Base-by-base conservation (phyloP, 306 rosid genomes). In the Canavalia gladiata region DNA sequence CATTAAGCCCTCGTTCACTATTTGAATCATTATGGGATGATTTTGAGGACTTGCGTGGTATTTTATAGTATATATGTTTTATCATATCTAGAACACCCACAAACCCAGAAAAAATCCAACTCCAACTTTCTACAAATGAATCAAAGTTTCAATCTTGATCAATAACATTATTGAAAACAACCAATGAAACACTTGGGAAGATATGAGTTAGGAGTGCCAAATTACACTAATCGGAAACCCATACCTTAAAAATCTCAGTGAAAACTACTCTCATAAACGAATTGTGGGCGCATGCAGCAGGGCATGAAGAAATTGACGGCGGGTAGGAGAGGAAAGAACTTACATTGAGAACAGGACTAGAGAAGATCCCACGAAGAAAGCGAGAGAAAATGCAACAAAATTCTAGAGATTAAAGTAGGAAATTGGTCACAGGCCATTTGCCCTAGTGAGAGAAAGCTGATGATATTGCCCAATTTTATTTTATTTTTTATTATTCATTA, bases 11-110 rank as follows among this genome's bases (percentile, higher is more conserved):
- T 65, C 84, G 86, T 25, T 84, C 91, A 13, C 70, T 65, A 60
- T 80, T 57, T 33, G 86, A 80, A 78, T 84, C 87, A 50, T 59
- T 74, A 0, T 60, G 87, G 5, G 88, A 82, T 50, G 90, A 86
- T 55, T 86, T 86, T 7, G 90, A 88, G 52, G 94, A 82, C 74
- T 86, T 88, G 67, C 91, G 88, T 47, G 94, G 91, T 50, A 86
- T 79, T 84, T 88, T 86, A 74, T 86, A 82, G 12, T 86, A 72
- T 59, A 88, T 86, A 55, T 88, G 88, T 85, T 88, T 90, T 65
- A 90, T 88, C 94, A 90, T 88, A 81, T 88, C 86, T 82, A 83
- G 84, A 84, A 49, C 41, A 76, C 66, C 62, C 74, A 63, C 75
- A 56, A 71, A 75, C 13, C 51, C 34, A 41, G 43, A 70, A 75